Evolutionary conservation across 768 basidiomycete genomes (phyloP).

Genomic region (Collybiopsis luxurians): DNA sequence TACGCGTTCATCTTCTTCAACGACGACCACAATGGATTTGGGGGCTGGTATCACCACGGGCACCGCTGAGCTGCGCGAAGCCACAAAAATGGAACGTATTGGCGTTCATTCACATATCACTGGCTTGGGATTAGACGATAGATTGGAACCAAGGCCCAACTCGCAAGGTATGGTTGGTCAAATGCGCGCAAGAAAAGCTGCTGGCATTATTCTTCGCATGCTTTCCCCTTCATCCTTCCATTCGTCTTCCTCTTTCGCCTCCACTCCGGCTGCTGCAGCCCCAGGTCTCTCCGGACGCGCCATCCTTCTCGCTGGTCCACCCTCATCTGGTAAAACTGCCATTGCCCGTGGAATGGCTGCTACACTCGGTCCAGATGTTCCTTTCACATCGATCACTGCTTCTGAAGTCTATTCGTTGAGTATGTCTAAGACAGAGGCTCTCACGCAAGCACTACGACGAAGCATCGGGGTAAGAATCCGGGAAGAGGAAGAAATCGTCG

Average conservation of each 20-base stretch:
- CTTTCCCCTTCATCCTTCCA: constrained; percentile 38
- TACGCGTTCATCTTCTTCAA: not conserved
- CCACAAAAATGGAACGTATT: constrained; percentile 93
- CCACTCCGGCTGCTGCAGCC: constrained; percentile 33
- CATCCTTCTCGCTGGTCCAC: constrained; percentile 96
- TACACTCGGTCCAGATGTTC: constrained; percentile 89
- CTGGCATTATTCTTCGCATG: constrained; percentile 97
- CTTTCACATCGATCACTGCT: constrained; percentile 96
- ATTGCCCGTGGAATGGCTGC: constrained; percentile 99
- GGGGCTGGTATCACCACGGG: constrained; percentile 57
- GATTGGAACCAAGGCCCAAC: constrained; percentile 84
- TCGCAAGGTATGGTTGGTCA: constrained; percentile 90
- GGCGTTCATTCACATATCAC: constrained; percentile 94
- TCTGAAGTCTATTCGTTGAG: constrained; percentile 98
- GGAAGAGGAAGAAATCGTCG: constrained; percentile 96
- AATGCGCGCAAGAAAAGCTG: constrained; percentile 92
- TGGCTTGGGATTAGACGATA: constrained; percentile 90
- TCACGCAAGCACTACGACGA: constrained; percentile 93
- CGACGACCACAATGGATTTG: constrained; percentile 37
- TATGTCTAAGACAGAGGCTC: constrained; percentile 97
- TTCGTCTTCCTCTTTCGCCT: not conserved
- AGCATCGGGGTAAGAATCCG: constrained; percentile 97
- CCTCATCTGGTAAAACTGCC: constrained; percentile 96
- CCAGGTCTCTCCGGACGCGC: constrained; percentile 94
- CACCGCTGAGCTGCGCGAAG: constrained; percentile 77